Percentiles rank a stretch among this genome's conserved stretches.
These are phyloP conservation scores for Gossypium thurberi DNA, from an alignment of 345 rosid genomes.

Conservation along the genomic window DNA sequence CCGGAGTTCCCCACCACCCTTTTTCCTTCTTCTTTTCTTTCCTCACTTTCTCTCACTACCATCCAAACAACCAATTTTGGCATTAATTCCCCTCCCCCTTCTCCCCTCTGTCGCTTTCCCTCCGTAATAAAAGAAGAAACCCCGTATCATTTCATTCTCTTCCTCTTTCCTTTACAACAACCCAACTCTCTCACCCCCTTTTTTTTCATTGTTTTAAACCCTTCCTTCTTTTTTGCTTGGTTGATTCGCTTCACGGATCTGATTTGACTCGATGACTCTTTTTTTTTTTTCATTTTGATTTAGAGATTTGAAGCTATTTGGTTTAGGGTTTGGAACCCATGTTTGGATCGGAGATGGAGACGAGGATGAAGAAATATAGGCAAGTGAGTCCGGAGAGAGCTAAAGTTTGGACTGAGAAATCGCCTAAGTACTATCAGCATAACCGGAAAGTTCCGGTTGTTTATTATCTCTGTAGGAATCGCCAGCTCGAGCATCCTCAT, in stretches of 20 bases:
- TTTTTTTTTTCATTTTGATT: not conserved
- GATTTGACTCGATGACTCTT: not conserved
- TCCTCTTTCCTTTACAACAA: not conserved
- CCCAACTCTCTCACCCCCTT: not conserved
- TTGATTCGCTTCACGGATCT: not conserved
- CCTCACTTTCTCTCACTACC: not conserved
- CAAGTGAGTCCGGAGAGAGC: slow-evolving; percentile 93
- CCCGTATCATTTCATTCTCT: not conserved
- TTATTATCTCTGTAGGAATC: slow-evolving; percentile 82
- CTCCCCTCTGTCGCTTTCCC: slow-evolving; percentile 5
- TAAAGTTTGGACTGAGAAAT: slow-evolving; percentile 91
- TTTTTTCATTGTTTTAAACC: not conserved
- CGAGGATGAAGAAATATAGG: slow-evolving; percentile 66
- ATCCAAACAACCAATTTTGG: not conserved
- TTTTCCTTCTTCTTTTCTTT: too few species aligned
- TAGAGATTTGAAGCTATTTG: not conserved
- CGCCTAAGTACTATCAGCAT: slow-evolving; percentile 65
- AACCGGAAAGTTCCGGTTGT: slow-evolving; percentile 72
- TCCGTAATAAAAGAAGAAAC: not conserved
- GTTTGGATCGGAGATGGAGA: slow-evolving; percentile 40
- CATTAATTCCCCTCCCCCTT: not conserved
- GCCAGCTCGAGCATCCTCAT: slow-evolving; percentile 98
- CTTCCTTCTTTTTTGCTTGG: not conserved
- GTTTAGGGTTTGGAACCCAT: slow-evolving; percentile 14
- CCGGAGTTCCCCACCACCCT: not conserved